Percentiles rank a stretch among this genome's conserved stretches.
phyloP scores from a whole-genome alignment of 139 green algal genomes.

The Chlamydomonas sp. region DNA sequence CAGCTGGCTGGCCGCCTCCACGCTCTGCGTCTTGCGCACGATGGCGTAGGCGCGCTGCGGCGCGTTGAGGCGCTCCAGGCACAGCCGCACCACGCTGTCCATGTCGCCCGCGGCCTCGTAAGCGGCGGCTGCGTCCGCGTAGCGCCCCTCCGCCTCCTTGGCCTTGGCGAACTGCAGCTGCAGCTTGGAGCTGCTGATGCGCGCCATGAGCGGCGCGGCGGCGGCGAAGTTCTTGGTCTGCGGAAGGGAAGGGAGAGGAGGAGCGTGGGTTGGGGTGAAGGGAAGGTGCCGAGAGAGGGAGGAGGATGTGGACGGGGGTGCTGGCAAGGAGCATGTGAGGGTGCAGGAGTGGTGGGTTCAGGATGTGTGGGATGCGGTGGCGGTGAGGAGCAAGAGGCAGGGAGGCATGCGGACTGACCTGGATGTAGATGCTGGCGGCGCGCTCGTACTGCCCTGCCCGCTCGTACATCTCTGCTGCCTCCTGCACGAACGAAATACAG shows the following conservation, averaged over 20 bases:
- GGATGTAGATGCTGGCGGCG: conserved; percentile 84
- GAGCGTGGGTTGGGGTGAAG: not conserved
- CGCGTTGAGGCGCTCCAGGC: conserved; percentile 72
- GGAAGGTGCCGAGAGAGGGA: not conserved
- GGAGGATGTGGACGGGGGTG: not conserved
- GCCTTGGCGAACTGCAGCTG: conserved; percentile 80
- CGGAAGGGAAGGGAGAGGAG: not conserved
- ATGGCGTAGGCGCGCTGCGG: conserved; percentile 72
- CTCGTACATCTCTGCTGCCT: conserved; percentile 88
- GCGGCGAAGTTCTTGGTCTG: conserved; percentile 72
- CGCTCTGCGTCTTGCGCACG: conserved; percentile 65
- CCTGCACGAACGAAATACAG: conserved; percentile 23
- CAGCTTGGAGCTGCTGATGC: conserved; percentile 71
- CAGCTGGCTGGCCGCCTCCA: conserved; percentile 58
- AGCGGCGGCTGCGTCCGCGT: conserved; percentile 51
- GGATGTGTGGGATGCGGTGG: not conserved
- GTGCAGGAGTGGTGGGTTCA: not conserved
- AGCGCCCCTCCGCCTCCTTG: conserved; percentile 80
- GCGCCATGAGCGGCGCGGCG: conserved; percentile 77
- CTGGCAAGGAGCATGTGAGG: not conserved
- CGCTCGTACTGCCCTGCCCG: conserved; percentile 72
- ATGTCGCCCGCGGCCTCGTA: conserved; percentile 77
- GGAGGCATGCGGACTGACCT: not conserved
- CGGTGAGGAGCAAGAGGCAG: not conserved
- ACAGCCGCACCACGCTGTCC: conserved; percentile 71